Percentiles rank a stretch among this genome's conserved stretches.
phyloP scores from a whole-genome alignment of 2,329 filamentous ascomycete species.

The Fusarium pseudocircinatum region DNA sequence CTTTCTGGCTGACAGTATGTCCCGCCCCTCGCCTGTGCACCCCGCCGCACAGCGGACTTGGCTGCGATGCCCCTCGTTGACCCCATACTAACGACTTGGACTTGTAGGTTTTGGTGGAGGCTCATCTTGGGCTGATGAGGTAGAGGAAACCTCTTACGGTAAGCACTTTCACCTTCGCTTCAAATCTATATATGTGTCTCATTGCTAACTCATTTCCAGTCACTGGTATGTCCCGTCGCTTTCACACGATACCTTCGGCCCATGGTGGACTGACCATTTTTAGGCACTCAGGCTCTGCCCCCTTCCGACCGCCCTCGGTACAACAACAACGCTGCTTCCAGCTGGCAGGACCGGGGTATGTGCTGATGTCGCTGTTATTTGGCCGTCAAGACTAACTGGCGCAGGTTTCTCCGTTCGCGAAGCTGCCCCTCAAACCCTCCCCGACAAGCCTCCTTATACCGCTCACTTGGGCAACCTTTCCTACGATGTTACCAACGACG shows the following conservation, averaged over 20 bases:
- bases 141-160: constrained; percentile 85
- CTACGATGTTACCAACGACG: constrained; percentile 87
- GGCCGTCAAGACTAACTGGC: constrained; percentile 33
- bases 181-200: constrained; percentile 20
- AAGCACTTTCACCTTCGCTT: constrained; percentile 53
- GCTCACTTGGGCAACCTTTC: constrained; percentile 96
- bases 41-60: constrained; percentile 35
- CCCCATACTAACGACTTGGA: constrained; percentile 42
- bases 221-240: constrained; percentile 47
- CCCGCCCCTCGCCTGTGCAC: constrained; percentile 43
- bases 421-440: constrained; percentile 76
- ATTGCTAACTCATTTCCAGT: constrained; percentile 48
- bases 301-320: constrained; percentile 56
- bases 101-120: constrained; percentile 65
- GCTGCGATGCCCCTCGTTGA: constrained; percentile 32
- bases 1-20: constrained; percentile 92
- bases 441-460: constrained; percentile 92
- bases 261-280: constrained; percentile 39
- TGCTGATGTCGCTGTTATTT: background rate
- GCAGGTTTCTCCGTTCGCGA: constrained; percentile 73
- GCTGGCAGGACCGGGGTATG: constrained; percentile 58
- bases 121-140: constrained; percentile 99
- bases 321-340: constrained; percentile 46
- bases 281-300: constrained; percentile 68
- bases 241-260: constrained; percentile 12